Percentiles rank a stretch among this genome's conserved stretches.
These are phyloP conservation scores for Chaetoceros muelleri DNA, from an alignment of 108 stramenopile species.

Conservation along the genomic window DNA sequence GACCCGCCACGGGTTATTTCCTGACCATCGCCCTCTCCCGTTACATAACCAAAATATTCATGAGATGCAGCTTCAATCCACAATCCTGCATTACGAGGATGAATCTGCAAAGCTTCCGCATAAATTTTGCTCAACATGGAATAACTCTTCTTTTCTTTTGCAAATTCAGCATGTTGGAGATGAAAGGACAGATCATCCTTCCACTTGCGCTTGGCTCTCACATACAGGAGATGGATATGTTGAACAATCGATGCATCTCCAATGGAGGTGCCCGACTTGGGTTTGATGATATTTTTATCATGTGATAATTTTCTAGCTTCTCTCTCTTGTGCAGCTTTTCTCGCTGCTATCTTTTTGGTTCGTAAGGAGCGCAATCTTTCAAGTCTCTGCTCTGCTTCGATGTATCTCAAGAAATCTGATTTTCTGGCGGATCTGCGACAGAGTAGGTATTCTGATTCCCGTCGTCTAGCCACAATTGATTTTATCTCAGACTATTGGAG, in stretches of 20 bases:
- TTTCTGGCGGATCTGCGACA: slow-evolving; percentile 42
- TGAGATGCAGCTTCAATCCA: slow-evolving; percentile 81
- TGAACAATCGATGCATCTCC: slow-evolving; percentile 71
- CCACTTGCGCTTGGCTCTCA: slow-evolving; percentile 58
- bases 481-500: slow-evolving; percentile 39
- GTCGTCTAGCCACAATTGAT: slow-evolving; percentile 71
- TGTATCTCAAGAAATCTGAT: slow-evolving; percentile 68
- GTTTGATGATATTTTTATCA: slow-evolving; percentile 10
- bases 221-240: slow-evolving; percentile 72
- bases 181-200: slow-evolving; percentile 50
- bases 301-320: slow-evolving; percentile 8
- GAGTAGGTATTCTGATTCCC: slow-evolving; percentile 66
- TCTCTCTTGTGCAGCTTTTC: slow-evolving; percentile 27
- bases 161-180: slow-evolving; percentile 64
- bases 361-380: slow-evolving; percentile 55
- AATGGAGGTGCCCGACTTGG: slow-evolving; percentile 21
- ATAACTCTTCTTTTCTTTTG: slow-evolving; percentile 37
- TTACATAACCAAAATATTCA: slow-evolving; percentile 61
- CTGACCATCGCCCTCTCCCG: neutral
- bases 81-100: slow-evolving; percentile 61
- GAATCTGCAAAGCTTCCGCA: slow-evolving; percentile 67
- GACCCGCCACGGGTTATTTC: slow-evolving; percentile 26
- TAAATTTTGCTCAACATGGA: slow-evolving; percentile 43
- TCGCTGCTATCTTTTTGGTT: slow-evolving; percentile 28
- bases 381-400: slow-evolving; percentile 57